phyloP scores from a whole-genome alignment of 2,329 filamentous ascomycete genomes.

The Cladosporium sp. region DNA sequence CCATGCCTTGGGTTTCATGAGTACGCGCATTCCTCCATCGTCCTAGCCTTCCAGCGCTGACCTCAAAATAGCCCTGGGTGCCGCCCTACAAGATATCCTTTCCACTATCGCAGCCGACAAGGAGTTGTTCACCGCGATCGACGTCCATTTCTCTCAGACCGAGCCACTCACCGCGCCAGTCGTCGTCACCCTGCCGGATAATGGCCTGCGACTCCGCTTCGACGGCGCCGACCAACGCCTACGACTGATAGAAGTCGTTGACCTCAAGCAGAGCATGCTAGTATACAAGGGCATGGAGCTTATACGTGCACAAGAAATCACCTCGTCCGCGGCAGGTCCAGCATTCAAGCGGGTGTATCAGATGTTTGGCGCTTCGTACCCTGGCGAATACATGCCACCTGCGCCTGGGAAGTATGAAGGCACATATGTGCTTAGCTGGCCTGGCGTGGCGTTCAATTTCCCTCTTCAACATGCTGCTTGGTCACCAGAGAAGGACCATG shows the following conservation, averaged over 20 bases:
- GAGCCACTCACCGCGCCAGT: slow-evolving; percentile 72
- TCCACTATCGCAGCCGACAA: slow-evolving; percentile 86
- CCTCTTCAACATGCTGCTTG: slow-evolving; percentile 70
- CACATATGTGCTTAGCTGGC: slow-evolving; percentile 88
- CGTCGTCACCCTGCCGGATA: slow-evolving; percentile 70
- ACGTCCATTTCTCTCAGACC: slow-evolving; percentile 73
- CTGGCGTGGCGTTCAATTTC: slow-evolving; percentile 90
- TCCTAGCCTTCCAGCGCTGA: neutral
- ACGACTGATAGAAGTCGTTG: slow-evolving; percentile 82
- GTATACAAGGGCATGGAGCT: slow-evolving; percentile 79
- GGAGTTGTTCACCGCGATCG: slow-evolving; percentile 74
- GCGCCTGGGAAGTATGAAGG: slow-evolving; percentile 54
- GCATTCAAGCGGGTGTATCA: slow-evolving; percentile 63
- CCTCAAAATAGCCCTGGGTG: slow-evolving; percentile 65
- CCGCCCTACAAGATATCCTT: slow-evolving; percentile 84
- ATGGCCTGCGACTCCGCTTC: slow-evolving; percentile 86
- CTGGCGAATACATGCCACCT: slow-evolving; percentile 81
- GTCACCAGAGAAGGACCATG: slow-evolving; percentile 73
- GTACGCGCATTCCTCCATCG: slow-evolving; percentile 23
- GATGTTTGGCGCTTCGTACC: slow-evolving; percentile 89
- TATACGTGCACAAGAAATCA: slow-evolving; percentile 55
- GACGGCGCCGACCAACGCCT: slow-evolving; percentile 90
- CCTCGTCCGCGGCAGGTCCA: slow-evolving; percentile 23
- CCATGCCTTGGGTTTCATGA: slow-evolving; percentile 37
- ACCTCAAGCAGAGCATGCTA: slow-evolving; percentile 81